Conservation (phyloP, 2,329 filamentous ascomycete species). For the Fusarium chuoi region DNA sequence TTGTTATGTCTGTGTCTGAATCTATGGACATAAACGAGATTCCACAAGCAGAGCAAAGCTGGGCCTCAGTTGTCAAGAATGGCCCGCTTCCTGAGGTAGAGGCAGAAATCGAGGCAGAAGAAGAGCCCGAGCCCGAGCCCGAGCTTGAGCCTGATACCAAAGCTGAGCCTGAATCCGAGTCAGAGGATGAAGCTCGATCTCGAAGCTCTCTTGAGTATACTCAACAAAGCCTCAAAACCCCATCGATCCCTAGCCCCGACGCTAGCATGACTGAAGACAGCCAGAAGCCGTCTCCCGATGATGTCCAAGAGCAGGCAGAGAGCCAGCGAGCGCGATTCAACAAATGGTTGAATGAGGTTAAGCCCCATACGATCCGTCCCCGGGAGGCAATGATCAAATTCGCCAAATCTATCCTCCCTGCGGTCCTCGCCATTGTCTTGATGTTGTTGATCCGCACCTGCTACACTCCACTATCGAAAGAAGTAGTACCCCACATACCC, state of each 20-base stretch:
- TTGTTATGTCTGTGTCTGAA: slow-evolving; percentile 24
- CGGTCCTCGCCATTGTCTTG: slow-evolving; percentile 40
- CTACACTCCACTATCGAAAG: slow-evolving; percentile 39
- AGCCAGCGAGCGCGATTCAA: slow-evolving; percentile 12
- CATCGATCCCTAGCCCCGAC: slow-evolving; percentile 53
- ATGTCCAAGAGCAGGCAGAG: slow-evolving; percentile 15
- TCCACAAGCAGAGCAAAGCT: slow-evolving; percentile 21
- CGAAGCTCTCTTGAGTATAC: slow-evolving; percentile 59
- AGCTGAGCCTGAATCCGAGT: slow-evolving; percentile 49
- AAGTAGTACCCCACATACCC: slow-evolving; percentile 39
- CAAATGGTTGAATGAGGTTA: slow-evolving; percentile 25
- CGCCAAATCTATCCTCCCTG: slow-evolving; percentile 37
- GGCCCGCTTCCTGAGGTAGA: slow-evolving; percentile 26
- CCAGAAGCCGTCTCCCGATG: slow-evolving; percentile 8
- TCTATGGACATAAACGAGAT: slow-evolving; percentile 7
- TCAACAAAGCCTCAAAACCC: slow-evolving; percentile 58
- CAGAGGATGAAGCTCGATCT: slow-evolving; percentile 55
- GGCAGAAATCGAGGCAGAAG: slow-evolving; percentile 17
- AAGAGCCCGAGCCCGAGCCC: slow-evolving; percentile 1
- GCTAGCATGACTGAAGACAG: slow-evolving; percentile 45
- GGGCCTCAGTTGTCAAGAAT: slow-evolving; percentile 30
- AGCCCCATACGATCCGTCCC: slow-evolving; percentile 15
- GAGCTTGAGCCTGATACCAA: slow-evolving; percentile 22
- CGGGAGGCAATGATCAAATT: slow-evolving; percentile 30
- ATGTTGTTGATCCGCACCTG: slow-evolving; percentile 42